Evolutionary conservation across 306 rosid species (phyloP).

Genomic region (Quercus dentata): DNA sequence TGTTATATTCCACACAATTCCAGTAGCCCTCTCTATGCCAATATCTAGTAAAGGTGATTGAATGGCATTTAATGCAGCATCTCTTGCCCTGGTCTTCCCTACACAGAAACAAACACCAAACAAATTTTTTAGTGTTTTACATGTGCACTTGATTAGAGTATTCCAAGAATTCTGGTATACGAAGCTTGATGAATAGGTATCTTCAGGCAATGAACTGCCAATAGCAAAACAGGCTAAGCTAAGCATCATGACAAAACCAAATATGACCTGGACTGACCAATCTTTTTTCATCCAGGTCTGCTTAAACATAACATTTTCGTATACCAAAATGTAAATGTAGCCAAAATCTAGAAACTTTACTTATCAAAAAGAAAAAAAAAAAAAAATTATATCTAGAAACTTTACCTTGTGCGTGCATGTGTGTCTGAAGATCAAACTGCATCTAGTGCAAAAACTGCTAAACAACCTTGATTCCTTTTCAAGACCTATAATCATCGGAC

Average conservation of each 20-base stretch:
- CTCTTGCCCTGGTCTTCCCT: constrained; percentile 99
- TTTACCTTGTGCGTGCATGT: background rate
- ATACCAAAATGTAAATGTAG: background rate
- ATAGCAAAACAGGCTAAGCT: background rate
- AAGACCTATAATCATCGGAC: background rate
- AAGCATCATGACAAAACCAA: background rate
- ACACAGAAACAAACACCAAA: constrained; percentile 25
- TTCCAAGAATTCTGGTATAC: constrained; percentile 8
- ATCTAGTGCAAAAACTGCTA: background rate
- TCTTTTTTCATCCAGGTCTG: background rate
- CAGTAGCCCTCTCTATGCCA: constrained; percentile 99
- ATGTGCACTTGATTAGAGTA: constrained; percentile 1
- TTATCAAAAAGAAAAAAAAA: background rate
- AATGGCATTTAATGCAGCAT: constrained; percentile 97
- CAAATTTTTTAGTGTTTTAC: constrained; percentile 12
- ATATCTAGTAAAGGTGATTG: constrained; percentile 96
- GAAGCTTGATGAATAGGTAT: background rate
- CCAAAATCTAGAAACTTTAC: background rate
- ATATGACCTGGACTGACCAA: background rate
- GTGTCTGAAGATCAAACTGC: background rate
- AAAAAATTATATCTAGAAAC: background rate
- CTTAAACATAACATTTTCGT: background rate
- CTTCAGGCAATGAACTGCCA: background rate
- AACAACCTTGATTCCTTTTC: background rate
- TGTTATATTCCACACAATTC: constrained; percentile 99